Evolutionary conservation across 1,139 yeast species (phyloP), one percentile per base, ranked within the genome.

Genomic region (Spencermartinsiella ligniputridi): DNA sequence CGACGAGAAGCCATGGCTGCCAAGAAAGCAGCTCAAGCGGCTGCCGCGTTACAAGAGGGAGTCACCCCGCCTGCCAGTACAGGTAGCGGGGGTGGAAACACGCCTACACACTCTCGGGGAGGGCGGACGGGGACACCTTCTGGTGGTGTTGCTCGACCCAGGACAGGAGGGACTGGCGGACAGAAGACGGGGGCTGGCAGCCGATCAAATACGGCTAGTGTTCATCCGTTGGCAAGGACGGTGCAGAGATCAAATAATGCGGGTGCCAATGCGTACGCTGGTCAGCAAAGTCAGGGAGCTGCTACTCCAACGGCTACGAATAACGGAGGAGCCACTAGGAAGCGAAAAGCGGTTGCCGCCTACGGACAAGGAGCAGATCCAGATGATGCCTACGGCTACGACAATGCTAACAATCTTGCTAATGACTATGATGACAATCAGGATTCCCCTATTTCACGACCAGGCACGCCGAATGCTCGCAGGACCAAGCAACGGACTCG

Each of bases 1-100:
- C 73, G 97, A 54, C 74, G 97, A 50, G 97, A 89, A 61, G 96
- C 97, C 2, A 73, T 90, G 59, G 96, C 96, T 2, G 96, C 96
- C 1, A 81, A 78, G 55, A 85, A 82, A 62, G 86, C 86, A 15
- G 70, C 69, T 9, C 58, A 56, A 3, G 56, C 50, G 9, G 58
- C 55, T 13, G 56, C 54, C 3, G n/a, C n/a, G n/a, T n/a, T n/a
- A n/a, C 50, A 49, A 20, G 47, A 22, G 11, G 25, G 25, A 22
- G 25, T 11, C 11, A 27, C 32, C 8, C 32, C 32, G 5, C 18
- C 40, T 13, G 36, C 54, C 17, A 48, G 29, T 30, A 19, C 35
- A 8, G 48, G 29, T 15, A 38, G 44, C 37, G 24, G 18, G 37
- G 35, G 52, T 12, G 18, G 38, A n/a, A 44, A 43, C 12, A 44